phyloP scores from a whole-genome alignment of 495 filamentous ascomycete species.

The Neurospora sp. region DNA sequence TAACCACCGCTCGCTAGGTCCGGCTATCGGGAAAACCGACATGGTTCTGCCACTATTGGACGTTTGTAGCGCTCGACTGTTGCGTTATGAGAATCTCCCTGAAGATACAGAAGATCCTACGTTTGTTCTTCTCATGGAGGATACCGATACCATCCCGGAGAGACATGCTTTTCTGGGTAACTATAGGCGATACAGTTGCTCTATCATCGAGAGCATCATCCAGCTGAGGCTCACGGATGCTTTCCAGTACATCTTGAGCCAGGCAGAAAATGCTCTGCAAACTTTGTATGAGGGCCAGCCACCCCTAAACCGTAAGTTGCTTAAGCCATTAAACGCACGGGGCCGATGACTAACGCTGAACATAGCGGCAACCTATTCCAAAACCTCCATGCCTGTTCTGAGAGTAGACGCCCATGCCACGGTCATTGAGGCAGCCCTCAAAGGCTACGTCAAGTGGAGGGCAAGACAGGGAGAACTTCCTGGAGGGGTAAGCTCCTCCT shows the following conservation, averaged over 20 bases:
- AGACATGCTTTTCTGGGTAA: constrained; percentile 96
- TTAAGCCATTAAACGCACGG: not conserved
- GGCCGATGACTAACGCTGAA: constrained; percentile 20
- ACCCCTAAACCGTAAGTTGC: constrained; percentile 54
- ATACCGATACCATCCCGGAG: constrained; percentile 91
- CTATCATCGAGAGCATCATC: constrained; percentile 76
- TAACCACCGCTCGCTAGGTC: constrained; percentile 51
- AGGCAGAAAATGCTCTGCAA: constrained; percentile 62
- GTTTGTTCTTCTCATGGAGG: constrained; percentile 73
- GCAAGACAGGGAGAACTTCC: constrained; percentile 40
- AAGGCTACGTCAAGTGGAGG: constrained; percentile 80
- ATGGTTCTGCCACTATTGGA: constrained; percentile 69
- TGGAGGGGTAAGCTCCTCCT: constrained; percentile 36
- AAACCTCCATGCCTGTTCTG: constrained; percentile 65
- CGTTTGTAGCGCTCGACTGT: constrained; percentile 62
- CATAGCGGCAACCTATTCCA: constrained; percentile 63
- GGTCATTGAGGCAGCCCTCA: constrained; percentile 83
- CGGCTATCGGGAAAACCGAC: constrained; percentile 51
- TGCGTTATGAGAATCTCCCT: constrained; percentile 77
- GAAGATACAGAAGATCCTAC: constrained; percentile 71
- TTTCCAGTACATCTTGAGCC: constrained; percentile 70
- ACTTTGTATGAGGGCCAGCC: constrained; percentile 63
- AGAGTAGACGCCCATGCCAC: constrained; percentile 81
- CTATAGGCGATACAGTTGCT: constrained; percentile 79
- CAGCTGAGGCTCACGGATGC: constrained; percentile 72